These are phyloP conservation scores for Saccharomyces hybrid DNA, from an alignment of 1,139 yeast genomes.

Conservation along the genomic window DNA sequence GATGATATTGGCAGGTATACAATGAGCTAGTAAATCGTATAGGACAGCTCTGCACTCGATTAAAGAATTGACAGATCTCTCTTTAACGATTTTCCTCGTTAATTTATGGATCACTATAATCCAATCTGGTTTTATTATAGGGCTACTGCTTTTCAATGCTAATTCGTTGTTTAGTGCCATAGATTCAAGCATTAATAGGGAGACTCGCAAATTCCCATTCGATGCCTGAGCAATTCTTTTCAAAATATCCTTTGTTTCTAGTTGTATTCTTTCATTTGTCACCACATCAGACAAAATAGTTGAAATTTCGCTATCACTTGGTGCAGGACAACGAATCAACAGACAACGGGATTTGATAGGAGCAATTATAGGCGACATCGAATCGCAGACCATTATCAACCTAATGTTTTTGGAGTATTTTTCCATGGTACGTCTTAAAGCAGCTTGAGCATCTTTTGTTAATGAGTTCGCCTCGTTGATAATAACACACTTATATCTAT, in stretches of 20 bases:
- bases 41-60: conserved; percentile 66
- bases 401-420: conserved; percentile 86
- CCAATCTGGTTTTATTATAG: conserved; percentile 74
- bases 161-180: conserved; percentile 66
- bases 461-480: conserved; percentile 96
- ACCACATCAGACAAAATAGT: conserved; percentile 50
- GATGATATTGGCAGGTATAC: conserved; percentile 80
- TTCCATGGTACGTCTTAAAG: conserved; percentile 95
- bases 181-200: conserved; percentile 77
- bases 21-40: conserved; percentile 84
- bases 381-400: conserved; percentile 74
- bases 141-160: conserved; percentile 39
- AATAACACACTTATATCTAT: conserved; percentile 82
- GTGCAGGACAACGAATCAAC: conserved; percentile 79
- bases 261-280: conserved; percentile 44
- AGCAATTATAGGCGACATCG: conserved; percentile 84
- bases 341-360: conserved; percentile 94
- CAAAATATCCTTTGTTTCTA: conserved; percentile 41
- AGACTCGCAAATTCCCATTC: conserved; percentile 68
- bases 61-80: conserved; percentile 63
- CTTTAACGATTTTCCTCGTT: conserved; percentile 51
- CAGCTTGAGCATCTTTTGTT: conserved; percentile 98
- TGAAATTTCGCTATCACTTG: conserved; percentile 51
- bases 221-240: conserved; percentile 48
- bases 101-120: conserved; percentile 62